Evolutionary conservation across 208 protist genomes (phyloP), one percentile per base, ranked within the genome.

Genomic region (Leishmania mexicana): DNA sequence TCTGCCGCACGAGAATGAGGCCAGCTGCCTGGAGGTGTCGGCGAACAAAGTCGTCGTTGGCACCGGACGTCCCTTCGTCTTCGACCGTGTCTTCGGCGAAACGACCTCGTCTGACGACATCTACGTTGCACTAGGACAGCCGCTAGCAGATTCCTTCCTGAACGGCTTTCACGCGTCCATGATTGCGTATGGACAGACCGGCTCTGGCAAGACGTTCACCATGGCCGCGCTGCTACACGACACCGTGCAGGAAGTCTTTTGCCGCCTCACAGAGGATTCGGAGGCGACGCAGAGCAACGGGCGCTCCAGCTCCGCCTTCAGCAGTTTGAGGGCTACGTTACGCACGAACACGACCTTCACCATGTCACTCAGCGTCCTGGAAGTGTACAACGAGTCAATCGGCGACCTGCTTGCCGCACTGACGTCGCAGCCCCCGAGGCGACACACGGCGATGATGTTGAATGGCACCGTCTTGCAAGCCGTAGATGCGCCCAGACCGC

Each of bases 111-210:
- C 92, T 38, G 84, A 94, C 19, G 83, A 90, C 53, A 88, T 99
- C 42, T 99, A 95, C 84, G 87, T 90, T 21, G 73, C 88, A 2
- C 81, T 98, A 64, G 96, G 96, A 0, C 81, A 83, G 53, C 88
- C 89, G n/a, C 85, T 99, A 1, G 88, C 96, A 0, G 80, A 92
- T 35, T 78, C 89, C 15, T 96, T 97, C 70, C 89, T 98, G 38
- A 87, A 91, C 79, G 97, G 97, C 53, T 98, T 94, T 84, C 99
- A 99, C 54, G 91, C 93, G 13, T 98, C 97, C 40, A 93, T 92
- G 40, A 98, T 99, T 51, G 98, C 97, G 45, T 99, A 99, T 80
- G 98, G 97, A 15, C 98, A 99, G 81, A 99, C 97, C 40, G 96
- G 96, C 28, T 90, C 96, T 13, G 98, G 98, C 42, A 99, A 99